phyloP scores from a whole-genome alignment of 257 asterid genomes.

The Striga asiatica region DNA sequence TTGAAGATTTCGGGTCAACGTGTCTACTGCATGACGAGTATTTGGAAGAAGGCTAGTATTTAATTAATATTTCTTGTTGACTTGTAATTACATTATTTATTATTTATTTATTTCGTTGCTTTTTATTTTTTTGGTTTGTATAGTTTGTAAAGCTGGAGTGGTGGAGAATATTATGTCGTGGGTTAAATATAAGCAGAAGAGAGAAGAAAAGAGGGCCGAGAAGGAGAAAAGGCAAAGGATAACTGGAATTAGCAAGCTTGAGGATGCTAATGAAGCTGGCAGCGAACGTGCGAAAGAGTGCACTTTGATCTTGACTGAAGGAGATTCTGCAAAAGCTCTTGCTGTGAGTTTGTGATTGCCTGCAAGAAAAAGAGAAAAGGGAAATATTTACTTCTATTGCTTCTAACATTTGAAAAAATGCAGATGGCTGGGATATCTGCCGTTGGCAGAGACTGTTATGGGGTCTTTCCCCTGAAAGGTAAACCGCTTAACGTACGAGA shows the following conservation, averaged over 20 bases:
- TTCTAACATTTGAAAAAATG: background rate
- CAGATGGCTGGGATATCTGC: constrained; percentile 91
- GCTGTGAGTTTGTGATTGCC: constrained; percentile 49
- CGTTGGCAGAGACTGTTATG: constrained; percentile 77
- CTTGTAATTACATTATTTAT: background rate
- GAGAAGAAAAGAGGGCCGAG: constrained; percentile 87
- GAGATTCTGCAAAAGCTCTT: constrained; percentile 98
- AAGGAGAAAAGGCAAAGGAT: constrained; percentile 58
- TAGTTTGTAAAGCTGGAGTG: constrained; percentile 80
- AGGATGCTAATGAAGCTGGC: constrained; percentile 93
- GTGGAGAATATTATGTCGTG: constrained; percentile 75
- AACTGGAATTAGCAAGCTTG: constrained; percentile 56
- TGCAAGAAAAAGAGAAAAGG: no score
- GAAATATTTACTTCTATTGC: no score
- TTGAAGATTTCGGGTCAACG: constrained; percentile 77
- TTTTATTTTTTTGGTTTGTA: background rate
- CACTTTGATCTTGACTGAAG: constrained; percentile 93
- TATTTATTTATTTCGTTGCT: constrained; percentile 8
- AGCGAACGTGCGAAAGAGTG: constrained; percentile 70
- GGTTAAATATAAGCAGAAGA: constrained; percentile 86
- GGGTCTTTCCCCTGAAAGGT: constrained; percentile 91
- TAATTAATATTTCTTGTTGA: constrained; percentile 20
- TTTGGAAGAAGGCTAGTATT: constrained; percentile 78
- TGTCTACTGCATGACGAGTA: constrained; percentile 70
- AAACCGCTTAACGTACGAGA: constrained; percentile 94